Evolutionary conservation across 2,329 filamentous ascomycete species (phyloP).

Genomic region (Aureobasidium musti): DNA sequence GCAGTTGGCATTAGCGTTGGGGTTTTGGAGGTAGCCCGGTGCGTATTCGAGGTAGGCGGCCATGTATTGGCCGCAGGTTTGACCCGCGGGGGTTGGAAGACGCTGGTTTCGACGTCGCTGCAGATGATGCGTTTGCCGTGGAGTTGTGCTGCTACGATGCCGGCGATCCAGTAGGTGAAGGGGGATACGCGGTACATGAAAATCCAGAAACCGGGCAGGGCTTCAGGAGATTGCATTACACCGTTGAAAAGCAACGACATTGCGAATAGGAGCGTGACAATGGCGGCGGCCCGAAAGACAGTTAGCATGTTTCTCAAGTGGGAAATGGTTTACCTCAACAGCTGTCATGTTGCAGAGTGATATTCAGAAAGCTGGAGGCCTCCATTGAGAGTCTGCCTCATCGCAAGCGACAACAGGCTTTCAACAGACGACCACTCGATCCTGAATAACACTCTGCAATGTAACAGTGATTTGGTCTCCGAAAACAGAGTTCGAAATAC

Average conservation of each 20-base stretch:
- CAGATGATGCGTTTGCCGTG: constrained; percentile 53
- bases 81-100: constrained; percentile 47
- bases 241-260: constrained; percentile 55
- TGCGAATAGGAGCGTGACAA: constrained; percentile 53
- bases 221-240: constrained; percentile 61
- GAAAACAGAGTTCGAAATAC: too few species aligned
- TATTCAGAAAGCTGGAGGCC: too few species aligned
- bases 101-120: constrained; percentile 45
- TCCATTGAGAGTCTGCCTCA: too few species aligned
- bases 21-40: constrained; percentile 50
- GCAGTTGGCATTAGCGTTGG: constrained; percentile 50
- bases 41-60: constrained; percentile 42
- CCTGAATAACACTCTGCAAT: too few species aligned
- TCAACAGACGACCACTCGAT: too few species aligned
- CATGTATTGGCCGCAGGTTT: constrained; percentile 52
- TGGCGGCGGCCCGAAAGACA: constrained; percentile 63
- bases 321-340: too few species aligned
- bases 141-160: constrained; percentile 48
- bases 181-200: constrained; percentile 73
- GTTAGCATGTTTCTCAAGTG: too few species aligned
- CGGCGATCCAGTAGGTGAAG: constrained; percentile 63
- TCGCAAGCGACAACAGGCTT: too few species aligned
- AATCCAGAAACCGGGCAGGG: constrained; percentile 71
- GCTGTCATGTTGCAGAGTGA: too few species aligned
- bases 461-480: too few species aligned